Evolutionary conservation across 1,284 basidiomycete genomes (phyloP), one percentile per base, ranked within the genome.

Genomic region (Rhodotorula sp.): DNA sequence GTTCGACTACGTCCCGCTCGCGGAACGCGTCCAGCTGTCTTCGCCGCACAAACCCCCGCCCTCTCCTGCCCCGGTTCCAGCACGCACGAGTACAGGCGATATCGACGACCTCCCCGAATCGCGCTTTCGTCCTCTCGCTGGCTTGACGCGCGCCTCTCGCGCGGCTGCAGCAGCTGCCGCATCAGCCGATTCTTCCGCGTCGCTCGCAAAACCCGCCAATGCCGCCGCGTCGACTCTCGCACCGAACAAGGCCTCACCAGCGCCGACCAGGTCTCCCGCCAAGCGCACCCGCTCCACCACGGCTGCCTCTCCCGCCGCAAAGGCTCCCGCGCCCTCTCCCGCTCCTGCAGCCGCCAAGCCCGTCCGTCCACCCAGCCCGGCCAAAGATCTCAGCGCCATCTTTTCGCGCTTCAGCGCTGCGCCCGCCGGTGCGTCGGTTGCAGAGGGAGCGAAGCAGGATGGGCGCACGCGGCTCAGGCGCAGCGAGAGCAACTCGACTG

Each of bases 371-470:
- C 46, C 27, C 59, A 66, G 34, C 45, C 66, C 70, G 19, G 65
- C 65, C 12, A 71, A 68, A 48, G 70, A 71, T 50, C 59, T 71
- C 10, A 62, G 62, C 9, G 55, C 66, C 27, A 50, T 71, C 54
- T 71, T 71, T 50, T 68, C 70, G 23, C 60, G 63, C 13, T 71
- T 71, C 25, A 21, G 48, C 48, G 27, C 17, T 5, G 27, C 4
- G 4, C 10, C 7, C 1, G 8, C 52, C 12, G 25, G 25, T 14
- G 52, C 9, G 10, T 3, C 9, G 25, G 52, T 13, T 13, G 25
- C n/a, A 14, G 14, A n/a, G 23, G 50, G n/a, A 10, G 3, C 53
- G 53, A 34, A 17, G 12, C 27, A 27, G 52, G 27, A 27, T 23
- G 50, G 27, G 14, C 21, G 42, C 21, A 53, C n/a, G 45, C 5